Evolutionary conservation across 768 basidiomycete species (phyloP).

Genomic region (Favolaschia claudopus): DNA sequence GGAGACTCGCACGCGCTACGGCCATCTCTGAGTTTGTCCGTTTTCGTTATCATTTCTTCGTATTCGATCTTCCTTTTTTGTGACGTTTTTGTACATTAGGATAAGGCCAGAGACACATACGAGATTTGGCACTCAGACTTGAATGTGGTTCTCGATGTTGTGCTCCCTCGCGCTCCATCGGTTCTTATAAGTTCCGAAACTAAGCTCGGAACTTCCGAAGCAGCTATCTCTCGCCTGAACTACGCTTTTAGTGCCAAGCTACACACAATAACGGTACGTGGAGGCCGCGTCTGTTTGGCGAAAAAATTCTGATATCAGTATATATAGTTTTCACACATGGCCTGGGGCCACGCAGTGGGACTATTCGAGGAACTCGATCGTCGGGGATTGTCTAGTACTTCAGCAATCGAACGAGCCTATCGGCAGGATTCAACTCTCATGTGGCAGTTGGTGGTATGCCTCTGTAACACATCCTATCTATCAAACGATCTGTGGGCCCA

Average conservation of each 20-base stretch:
- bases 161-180: no score
- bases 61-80: no score
- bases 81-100: no score
- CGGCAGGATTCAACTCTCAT: conserved; percentile 5
- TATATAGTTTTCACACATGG: conserved; percentile 11
- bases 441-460: conserved; percentile 19
- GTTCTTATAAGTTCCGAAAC: no score
- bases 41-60: conserved; percentile 11
- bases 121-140: no score
- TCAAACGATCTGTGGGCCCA: conserved; percentile 2
- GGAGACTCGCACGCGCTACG: conserved; percentile 5
- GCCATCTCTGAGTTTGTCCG: conserved; percentile 21
- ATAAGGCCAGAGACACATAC: no score
- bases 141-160: no score
- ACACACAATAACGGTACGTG: no score
- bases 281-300: not conserved
- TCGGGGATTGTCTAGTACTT: conserved; percentile 9
- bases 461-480: not conserved
- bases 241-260: no score
- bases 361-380: conserved; percentile 13
- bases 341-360: conserved; percentile 12
- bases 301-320: not conserved
- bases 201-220: no score
- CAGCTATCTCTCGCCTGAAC: no score
- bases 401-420: conserved; percentile 22